Base-by-base conservation (phyloP, 495 filamentous ascomycete genomes). In the Cladorrhinum samala region DNA sequence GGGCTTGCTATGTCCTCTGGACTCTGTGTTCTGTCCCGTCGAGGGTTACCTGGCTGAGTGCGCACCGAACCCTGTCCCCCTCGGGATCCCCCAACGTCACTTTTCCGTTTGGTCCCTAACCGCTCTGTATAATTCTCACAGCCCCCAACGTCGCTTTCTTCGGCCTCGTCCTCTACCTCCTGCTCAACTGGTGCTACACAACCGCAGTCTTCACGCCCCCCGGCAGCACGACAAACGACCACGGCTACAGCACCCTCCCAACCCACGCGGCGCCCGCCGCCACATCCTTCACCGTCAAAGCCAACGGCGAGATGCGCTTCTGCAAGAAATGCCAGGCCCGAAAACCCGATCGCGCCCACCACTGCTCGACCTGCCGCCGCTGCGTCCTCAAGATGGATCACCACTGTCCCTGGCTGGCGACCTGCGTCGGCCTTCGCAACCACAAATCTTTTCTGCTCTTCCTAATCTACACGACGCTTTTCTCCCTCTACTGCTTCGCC, bases 361-460 rank as follows among this genome's bases (percentile, higher is more conserved):
- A 98, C 75, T 98, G 93, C 77, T 92, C 87, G 11, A 88, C 89
- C 13, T 98, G 93, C 69, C 82, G 84, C 51, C 83, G 85, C 55
- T 98, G 93, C 67, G 92, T 98, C 9, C 75, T 97, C 64, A 97
- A 97, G 72, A 98, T 98, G 93, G 93, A 98, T 68, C 93, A 98
- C 68, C 93, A 98, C 72, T 98, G 93, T 62, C 93, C 93, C 5
- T 98, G 93, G 93, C 78, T 97, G 44, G 93, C 94, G 17, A 96
- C 89, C 2, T 98, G 93, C 64, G 86, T 98, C 43, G 94, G 94
- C 20, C 71, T 98, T 52, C 79, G 82, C 60, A 98, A 97, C 70
- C 95, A 96, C 76, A 97, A 97, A 68, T 77, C 91, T 4, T 98
- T 98, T 67, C 65, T 98, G 33, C 78, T 97, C 8, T 98, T 98